Base-by-base conservation (phyloP, 768 basidiomycete genomes). In the Xerocomellus dryophilus region DNA sequence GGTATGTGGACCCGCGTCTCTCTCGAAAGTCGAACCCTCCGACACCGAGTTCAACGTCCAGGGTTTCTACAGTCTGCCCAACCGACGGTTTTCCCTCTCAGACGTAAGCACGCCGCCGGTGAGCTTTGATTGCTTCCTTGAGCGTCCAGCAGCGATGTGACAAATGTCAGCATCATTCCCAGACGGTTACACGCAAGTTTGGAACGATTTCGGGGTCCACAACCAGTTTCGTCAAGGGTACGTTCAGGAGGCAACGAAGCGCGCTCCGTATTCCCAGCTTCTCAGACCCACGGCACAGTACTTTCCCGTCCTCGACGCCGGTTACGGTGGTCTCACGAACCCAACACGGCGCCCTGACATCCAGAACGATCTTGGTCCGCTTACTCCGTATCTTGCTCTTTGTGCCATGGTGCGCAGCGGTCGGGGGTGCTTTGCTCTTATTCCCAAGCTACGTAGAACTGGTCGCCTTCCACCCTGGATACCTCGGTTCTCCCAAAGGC, bases 341-440 rank as follows among this genome's bases (percentile, higher is more conserved):
- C 14, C 38, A 43, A 21, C 34, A 2, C 10, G 15, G 18, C 5
- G 36, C 31, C 23, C n/a, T 12, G 32, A 42, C 41, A 3, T 42
- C 47, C 23, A 0, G 23, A 7, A 44, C 4, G 32, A 47, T 53
- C 44, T 20, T 47, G 21, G 4, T 39, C 27, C 9, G 46, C 15
- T 1, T 56, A 1, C 41, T 70, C 18, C 67, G 64, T 2, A 8
- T 56, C 32, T 44, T 64, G 34, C 25, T 68, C 43, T 74, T 74
- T 60, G 20, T 71, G 17, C 73, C 73, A 2, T 74, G 73, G 73
- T 74, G 72, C 44, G 54, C 61, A 31, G 59, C 61, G 23, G 73
- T 74, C 35, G 73, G 73, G 32, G 70, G 66, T 11, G 53, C 66
- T 31, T 53, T 73, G 43, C 51, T 72, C 20, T 54, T 74, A 25